Evolutionary conservation across 106 monocot genomes (phyloP), one percentile per base, ranked within the genome.

Genomic region (Hemerocallis citrina): DNA sequence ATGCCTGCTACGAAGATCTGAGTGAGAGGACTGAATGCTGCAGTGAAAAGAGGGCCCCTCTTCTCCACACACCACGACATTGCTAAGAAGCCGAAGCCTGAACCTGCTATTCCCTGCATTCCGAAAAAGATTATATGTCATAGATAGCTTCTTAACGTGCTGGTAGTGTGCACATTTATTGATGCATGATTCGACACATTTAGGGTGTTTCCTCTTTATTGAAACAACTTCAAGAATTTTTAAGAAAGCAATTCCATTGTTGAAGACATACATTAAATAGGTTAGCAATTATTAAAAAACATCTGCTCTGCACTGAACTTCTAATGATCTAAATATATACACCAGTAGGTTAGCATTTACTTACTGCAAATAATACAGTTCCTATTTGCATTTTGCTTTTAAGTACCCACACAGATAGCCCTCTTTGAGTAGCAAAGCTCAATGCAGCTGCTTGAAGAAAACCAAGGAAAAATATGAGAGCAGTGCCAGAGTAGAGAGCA

Each of bases 11-110:
- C 93, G 13, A 83, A 43, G 16, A 94, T 70, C 44, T 94, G 85
- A 6, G 78, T 69, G 2, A 94, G 60, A 15, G 93, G 93, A 21
- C 56, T 82, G 64, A 94, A 94, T 37, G 89, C 74, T 12, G 82
- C 54, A 0, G 89, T 82, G 52, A 94, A 94, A 24, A 94, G 82
- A 5, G 93, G 85, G 4, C 93, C 93, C 52, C 73, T 72, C 72
- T 89, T 72, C 33, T 52, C 37, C 27, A 93, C 79, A 28, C 82
- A 89, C 93, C 93, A 93, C 13, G 89, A 73, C 82, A 85, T 76
- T 12, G 61, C 52, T 66, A 93, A 21, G 55, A 62, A 78, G n/a
- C 81, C 72, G 15, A 81, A 29, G 19, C 81, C 92, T 20, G 88
- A 92, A 17, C 75, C 87, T 39, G 78, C 64, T 6, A 68, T 5